Evolutionary conservation across 177 flowering plant genomes (phyloP), one percentile per base, ranked within the genome.

Genomic region (Vitis hybrid): DNA sequence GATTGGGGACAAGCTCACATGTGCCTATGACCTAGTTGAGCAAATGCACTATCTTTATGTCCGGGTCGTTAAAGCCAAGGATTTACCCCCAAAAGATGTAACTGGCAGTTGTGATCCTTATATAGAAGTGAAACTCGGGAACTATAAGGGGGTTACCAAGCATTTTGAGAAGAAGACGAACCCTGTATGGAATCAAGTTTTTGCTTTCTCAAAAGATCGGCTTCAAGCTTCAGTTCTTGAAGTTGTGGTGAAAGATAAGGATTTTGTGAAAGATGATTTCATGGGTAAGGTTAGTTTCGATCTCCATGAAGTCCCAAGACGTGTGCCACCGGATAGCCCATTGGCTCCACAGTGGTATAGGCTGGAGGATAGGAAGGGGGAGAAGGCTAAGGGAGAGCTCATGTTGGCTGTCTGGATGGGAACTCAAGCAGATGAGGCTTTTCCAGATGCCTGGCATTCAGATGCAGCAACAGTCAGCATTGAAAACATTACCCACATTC

Each of bases 41-140:
- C 85, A 84, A 58, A 84, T 84, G 87, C 85, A 84, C 55, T 84
- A 84, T 71, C 84, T 84, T 9, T 84, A 78, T 66, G 87, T 84
- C 8, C 82, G 80, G 11, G 85, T 84, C 14, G 85, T 84, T 14
- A 84, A 84, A 69, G 87, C 87, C 2, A 80, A 71, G 65, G 83
- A 82, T 52, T 73, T 84, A 46, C 82, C 85, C 1, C 61, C 64
- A 13, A 82, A 80, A 56, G 84, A 83, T 72, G 79, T 83, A 1
- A 70, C 86, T 17, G 84, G 84, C 6, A 69, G 81, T 52, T 81
- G 84, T 67, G 84, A 83, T 65, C 86, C 86, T 11, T 83, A 83
- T 73, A 84, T 81, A 56, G 86, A 83, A 72, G 84, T 83, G n/a
- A 83, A 77, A 68, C 84, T 83, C 40, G 86, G 84, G 19, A 83